phyloP scores from a whole-genome alignment of 2,329 filamentous ascomycete species.

The Helminthosporium solani region DNA sequence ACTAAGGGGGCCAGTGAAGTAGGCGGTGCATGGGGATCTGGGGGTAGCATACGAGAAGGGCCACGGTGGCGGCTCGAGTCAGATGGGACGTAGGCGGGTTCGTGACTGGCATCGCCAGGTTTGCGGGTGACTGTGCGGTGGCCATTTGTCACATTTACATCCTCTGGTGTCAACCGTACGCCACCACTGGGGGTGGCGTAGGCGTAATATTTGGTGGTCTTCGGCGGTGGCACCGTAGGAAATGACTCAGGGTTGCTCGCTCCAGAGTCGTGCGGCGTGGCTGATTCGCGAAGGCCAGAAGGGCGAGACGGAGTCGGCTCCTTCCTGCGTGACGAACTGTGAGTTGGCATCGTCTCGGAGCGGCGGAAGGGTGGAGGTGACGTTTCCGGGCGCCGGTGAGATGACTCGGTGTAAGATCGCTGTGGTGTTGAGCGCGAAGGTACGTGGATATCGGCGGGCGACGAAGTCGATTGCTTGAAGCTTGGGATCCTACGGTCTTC shows the following conservation, averaged over 20 bases:
- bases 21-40: neutral
- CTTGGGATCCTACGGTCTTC: conserved; percentile 27
- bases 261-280: conserved; percentile 20
- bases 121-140: conserved; percentile 38
- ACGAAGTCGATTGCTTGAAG: conserved; percentile 43
- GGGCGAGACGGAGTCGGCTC: conserved; percentile 21
- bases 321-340: conserved; percentile 29
- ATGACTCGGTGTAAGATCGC: conserved; percentile 33
- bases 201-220: conserved; percentile 30
- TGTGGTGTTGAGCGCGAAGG: conserved; percentile 22
- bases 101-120: conserved; percentile 22
- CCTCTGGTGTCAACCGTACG: conserved; percentile 24
- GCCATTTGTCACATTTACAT: conserved; percentile 22
- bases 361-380: conserved; percentile 43
- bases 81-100: conserved; percentile 33
- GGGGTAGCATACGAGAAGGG: conserved; percentile 13
- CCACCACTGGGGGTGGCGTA: conserved; percentile 28
- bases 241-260: conserved; percentile 25
- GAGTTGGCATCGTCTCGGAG: conserved; percentile 46
- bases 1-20: too few relatives aligned
- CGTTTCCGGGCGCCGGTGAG: conserved; percentile 28
- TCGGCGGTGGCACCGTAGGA: conserved; percentile 19
- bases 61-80: conserved; percentile 31
- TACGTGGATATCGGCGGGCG: conserved; percentile 37
- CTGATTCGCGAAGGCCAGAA: conserved; percentile 36